Base-by-base conservation (phyloP, 306 rosid genomes). In the Vachellia pachyceras region DNA sequence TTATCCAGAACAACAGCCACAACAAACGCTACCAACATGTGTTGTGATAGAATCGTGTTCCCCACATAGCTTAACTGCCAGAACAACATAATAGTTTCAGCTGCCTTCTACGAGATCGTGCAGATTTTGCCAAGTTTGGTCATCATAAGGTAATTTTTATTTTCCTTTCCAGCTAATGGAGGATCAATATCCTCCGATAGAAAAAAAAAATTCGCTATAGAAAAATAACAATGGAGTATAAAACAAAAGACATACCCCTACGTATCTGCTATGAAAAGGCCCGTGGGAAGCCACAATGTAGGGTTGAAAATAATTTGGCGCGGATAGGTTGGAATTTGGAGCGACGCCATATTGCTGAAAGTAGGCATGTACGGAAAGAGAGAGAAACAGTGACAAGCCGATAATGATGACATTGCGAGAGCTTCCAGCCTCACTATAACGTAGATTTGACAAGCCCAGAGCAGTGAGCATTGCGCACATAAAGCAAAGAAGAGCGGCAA, bases 341-440 rank as follows among this genome's bases (percentile, higher is more conserved):
- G 97, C 86, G 73, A 93, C 75, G 83, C 92, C 94, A 40, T 95
- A 95, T 80, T 93, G 99, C 88, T 95, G 97, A 88, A 92, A 93
- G 92, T 95, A 95, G 46, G 99, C 94, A 5, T 98, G 98, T 73
- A 95, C 55, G 18, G 99, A 95, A 72, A 95, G 97, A 3, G 99
- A 92, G 86, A 95, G 84, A 84, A 95, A 93, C 87, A 95, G 85
- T 39, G 98, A 91, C 80, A 95, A 85, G 60, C 99, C 99, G 18
- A 95, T 97, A 23, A 95, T 93, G 86, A 95, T 93, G 81, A 95
- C 88, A 81, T 95, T 95, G 41, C 99, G 97, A 72, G 99, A 95
- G 87, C 98, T 95, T 77, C 99, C 98, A n/a, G 99, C 99, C 90
- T 95, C 98, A 80, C 98, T 95, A 45, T 95, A 95, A 20, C 99